Evolutionary conservation across 225 moss, liverwort and hornwort species (phyloP).

Genomic region (Antitrichia curtipendula): DNA sequence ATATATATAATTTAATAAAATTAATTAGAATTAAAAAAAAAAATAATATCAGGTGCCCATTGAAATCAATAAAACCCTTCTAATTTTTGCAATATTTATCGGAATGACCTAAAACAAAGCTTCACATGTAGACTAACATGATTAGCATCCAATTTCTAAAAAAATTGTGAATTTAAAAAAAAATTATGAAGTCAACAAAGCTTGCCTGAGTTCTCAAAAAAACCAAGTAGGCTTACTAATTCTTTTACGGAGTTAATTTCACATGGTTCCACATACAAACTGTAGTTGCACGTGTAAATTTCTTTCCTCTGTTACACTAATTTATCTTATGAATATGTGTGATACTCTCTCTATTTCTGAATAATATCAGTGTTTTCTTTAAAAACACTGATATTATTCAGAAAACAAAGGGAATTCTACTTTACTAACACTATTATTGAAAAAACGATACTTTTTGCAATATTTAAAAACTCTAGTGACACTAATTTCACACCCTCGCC

Average conservation of each 20-base stretch:
- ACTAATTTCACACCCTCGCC: neutral
- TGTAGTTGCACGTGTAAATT: neutral
- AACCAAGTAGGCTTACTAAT: accelerated
- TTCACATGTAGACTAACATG: neutral
- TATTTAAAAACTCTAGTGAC: neutral
- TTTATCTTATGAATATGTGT: neutral
- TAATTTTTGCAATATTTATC: neutral
- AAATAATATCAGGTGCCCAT: accelerated
- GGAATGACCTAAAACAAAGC: neutral
- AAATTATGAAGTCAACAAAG: neutral
- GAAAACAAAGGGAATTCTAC: no score
- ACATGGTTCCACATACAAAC: neutral
- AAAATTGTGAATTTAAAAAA: no score
- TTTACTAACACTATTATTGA: neutral
- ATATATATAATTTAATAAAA: no score
- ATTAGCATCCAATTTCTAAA: neutral
- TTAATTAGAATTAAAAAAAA: neutral
- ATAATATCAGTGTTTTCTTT: no score
- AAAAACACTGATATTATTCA: no score
- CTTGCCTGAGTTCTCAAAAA: accelerated
- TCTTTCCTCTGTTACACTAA: neutral
- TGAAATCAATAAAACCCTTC: neutral
- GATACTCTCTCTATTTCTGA: no score
- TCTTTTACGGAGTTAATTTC: no score
- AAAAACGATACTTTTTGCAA: neutral